Evolutionary conservation across 108 stramenopile species (phyloP), one percentile per base, ranked within the genome.

Genomic region (Fragilariopsis cylindrus): DNA sequence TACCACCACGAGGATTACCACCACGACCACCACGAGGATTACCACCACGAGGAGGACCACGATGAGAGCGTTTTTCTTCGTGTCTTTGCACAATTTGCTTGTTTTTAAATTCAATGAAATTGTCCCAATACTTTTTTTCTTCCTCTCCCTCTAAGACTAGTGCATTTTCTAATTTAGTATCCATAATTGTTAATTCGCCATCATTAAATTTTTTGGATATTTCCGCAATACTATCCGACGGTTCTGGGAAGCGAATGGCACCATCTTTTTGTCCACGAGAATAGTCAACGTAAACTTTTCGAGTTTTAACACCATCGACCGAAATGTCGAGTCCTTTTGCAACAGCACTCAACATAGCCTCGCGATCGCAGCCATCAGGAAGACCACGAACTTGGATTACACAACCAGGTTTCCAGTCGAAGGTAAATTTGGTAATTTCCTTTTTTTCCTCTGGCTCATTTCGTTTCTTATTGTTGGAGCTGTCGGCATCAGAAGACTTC

Each of bases 321-420:
- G 76, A 70, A 3, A 89, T 88, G 3, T 74, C 88, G 18, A 90
- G 69, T 39, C 78, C 78, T 45, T 79, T 77, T 5, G 79, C 76
- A 4, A 96, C 77, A 30, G 85, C 85, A 41, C 84, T 90, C 45
- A 87, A 75, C 40, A 96, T 73, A 21, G 85, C 77, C 81, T 96
- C 95, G 7, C 95, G 87, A 62, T 93, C 90, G 64, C 88, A 91
- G 1, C 66, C 78, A 8, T 85, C 84, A 13, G 87, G 81, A 4
- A 96, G 70, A 48, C 95, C 92, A 3, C 81, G 75, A 48, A 96
- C 48, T 40, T 83, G 50, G 74, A 93, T 88, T 62, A 96, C 95
- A 74, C 92, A 92, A 13, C 89, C 87, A 60, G 86, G 89, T 60
- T 90, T 80, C 92, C 91, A 92, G 52, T 92, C 90, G 16, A 92